These are phyloP conservation scores for Paraglomus brasilianum DNA, from an alignment of 192 early-diverging fungal genomes.

Conservation along the genomic window DNA sequence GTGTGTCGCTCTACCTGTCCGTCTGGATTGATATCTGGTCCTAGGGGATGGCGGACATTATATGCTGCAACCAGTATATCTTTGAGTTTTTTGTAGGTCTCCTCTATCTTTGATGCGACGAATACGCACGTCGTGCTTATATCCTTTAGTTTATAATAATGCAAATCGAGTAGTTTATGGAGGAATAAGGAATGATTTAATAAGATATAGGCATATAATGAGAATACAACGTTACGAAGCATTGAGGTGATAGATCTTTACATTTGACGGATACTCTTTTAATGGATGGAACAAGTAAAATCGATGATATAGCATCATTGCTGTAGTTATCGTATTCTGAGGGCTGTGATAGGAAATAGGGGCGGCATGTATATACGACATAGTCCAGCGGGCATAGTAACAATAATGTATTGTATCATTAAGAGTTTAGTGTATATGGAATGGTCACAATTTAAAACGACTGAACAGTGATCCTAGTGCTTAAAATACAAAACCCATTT, in stretches of 20 bases:
- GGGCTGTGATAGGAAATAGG: conserved; percentile 40
- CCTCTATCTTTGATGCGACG: conserved; percentile 84
- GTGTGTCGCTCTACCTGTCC: conserved; percentile 40
- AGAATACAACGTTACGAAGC: not conserved
- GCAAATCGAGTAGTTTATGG: not conserved
- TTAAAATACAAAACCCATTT: not conserved
- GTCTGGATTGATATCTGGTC: conserved; percentile 55
- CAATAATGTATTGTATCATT: not conserved
- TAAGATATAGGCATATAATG: not conserved
- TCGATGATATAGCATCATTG: conserved; percentile 55
- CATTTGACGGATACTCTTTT: conserved; percentile 44
- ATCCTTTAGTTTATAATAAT: conserved; percentile 38
- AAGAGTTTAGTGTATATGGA: not conserved
- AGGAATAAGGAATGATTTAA: not conserved
- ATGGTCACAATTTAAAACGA: not conserved
- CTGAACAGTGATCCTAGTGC: not conserved
- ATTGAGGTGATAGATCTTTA: not conserved
- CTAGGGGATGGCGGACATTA: conserved; percentile 47
- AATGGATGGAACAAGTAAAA: conserved; percentile 55
- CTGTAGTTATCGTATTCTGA: conserved; percentile 59
- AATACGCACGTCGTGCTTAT: conserved; percentile 70
- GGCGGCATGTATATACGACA: not conserved
- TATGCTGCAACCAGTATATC: conserved; percentile 73
- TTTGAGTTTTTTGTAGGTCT: conserved; percentile 79
- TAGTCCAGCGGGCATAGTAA: not conserved